phyloP scores from a whole-genome alignment of 148 eudicot species.

The Chenopodium album region DNA sequence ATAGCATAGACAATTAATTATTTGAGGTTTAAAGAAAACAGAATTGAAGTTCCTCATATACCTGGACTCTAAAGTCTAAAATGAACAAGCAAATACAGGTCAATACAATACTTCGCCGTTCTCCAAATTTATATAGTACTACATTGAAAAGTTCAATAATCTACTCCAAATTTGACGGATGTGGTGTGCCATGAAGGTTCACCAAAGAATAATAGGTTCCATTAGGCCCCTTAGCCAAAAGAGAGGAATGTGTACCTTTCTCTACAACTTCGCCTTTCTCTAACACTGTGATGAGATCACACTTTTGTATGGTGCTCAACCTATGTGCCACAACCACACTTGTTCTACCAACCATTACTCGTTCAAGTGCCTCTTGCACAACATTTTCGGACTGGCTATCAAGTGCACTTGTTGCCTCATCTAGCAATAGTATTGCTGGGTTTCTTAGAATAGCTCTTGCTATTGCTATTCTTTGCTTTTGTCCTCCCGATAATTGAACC shows the following conservation, averaged over 20 bases:
- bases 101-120: too few relatives aligned
- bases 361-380: slow-evolving; percentile 72
- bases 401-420: slow-evolving; percentile 38
- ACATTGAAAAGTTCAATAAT: too few relatives aligned
- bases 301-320: slow-evolving; percentile 63
- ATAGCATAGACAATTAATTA: too few relatives aligned
- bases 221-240: slow-evolving; percentile 50
- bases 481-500: slow-evolving; percentile 43
- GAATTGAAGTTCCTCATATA: too few relatives aligned
- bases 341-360: slow-evolving; percentile 67
- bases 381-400: slow-evolving; percentile 67
- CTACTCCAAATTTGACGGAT: background rate
- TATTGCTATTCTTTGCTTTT: too few relatives aligned
- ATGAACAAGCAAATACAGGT: too few relatives aligned
- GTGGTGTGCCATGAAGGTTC: slow-evolving; percentile 44
- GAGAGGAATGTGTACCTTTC: slow-evolving; percentile 15
- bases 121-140: too few relatives aligned
- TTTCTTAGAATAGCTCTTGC: too few relatives aligned
- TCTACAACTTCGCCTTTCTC: slow-evolving; percentile 68
- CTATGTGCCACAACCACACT: slow-evolving; percentile 80
- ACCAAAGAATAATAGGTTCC: slow-evolving; percentile 71
- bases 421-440: too few relatives aligned
- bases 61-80: too few relatives aligned
- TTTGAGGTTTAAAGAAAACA: too few relatives aligned
- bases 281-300: slow-evolving; percentile 61